Evolutionary conservation across 345 rosid genomes (phyloP).

Genomic region (Populus simonii): DNA sequence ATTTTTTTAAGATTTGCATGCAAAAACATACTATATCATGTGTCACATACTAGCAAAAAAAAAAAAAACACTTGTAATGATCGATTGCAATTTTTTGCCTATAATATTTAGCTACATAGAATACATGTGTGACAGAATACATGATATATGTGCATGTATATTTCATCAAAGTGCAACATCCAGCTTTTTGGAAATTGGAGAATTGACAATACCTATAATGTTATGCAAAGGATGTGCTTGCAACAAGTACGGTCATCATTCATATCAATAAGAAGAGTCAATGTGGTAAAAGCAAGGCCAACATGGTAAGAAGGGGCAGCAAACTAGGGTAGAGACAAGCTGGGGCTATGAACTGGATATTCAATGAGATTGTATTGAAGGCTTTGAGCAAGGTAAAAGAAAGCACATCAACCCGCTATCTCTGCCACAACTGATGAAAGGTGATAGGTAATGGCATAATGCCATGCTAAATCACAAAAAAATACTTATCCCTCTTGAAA

Average conservation of each 20-base stretch:
- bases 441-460: not conserved
- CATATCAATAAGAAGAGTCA: not conserved
- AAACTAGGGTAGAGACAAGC: not conserved
- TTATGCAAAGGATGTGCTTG: not conserved
- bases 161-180: not conserved
- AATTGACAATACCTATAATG: not conserved
- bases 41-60: not conserved
- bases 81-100: not conserved
- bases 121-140: not conserved
- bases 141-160: not conserved
- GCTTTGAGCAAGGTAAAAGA: not conserved
- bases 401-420: not conserved
- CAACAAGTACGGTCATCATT: not conserved
- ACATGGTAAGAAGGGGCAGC: not conserved
- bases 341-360: not conserved
- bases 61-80: not conserved
- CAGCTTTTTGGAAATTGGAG: not conserved
- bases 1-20: not conserved
- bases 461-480: not conserved
- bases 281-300: not conserved
- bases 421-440: not conserved
- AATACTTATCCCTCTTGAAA: not conserved
- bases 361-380: not conserved
- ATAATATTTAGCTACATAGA: not conserved
- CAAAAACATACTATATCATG: not conserved